phyloP scores from a whole-genome alignment of 2,329 filamentous ascomycete genomes.

The Fusarium nelsonii region DNA sequence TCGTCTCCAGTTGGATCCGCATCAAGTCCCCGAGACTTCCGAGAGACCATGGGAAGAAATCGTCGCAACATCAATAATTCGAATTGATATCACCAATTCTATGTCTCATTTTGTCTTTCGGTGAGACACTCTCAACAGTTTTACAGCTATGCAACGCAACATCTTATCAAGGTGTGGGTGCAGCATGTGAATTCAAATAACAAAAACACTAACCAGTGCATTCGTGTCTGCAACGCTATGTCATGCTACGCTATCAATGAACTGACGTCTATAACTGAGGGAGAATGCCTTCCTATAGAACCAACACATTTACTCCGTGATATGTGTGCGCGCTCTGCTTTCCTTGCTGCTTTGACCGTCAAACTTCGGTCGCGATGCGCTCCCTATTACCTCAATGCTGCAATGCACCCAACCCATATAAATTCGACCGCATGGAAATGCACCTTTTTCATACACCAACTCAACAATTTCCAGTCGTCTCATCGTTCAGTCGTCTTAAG shows the following conservation, averaged over 20 bases:
- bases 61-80: not conserved
- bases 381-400: constrained; percentile 17
- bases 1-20: not conserved
- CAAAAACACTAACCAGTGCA: constrained; percentile 7
- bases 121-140: constrained; percentile 20
- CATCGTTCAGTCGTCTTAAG: constrained; percentile 64
- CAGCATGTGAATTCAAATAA: constrained; percentile 4
- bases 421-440: not conserved
- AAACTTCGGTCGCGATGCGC: constrained; percentile 18
- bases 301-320: constrained; percentile 6
- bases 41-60: not conserved
- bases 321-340: constrained; percentile 4
- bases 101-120: constrained; percentile 18
- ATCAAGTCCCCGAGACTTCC: constrained; percentile 10
- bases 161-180: not conserved
- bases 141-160: not conserved
- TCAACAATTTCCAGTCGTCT: constrained; percentile 51
- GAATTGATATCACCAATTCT: not conserved
- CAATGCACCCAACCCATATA: constrained; percentile 2
- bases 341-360: constrained; percentile 22
- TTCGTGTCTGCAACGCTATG: constrained; percentile 5
- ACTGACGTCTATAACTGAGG: not conserved
- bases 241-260: not conserved
- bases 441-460: constrained; percentile 2
- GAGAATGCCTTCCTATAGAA: not conserved